Conservation (phyloP, 1,284 basidiomycete genomes). For the Puccinia sorghi region DNA sequence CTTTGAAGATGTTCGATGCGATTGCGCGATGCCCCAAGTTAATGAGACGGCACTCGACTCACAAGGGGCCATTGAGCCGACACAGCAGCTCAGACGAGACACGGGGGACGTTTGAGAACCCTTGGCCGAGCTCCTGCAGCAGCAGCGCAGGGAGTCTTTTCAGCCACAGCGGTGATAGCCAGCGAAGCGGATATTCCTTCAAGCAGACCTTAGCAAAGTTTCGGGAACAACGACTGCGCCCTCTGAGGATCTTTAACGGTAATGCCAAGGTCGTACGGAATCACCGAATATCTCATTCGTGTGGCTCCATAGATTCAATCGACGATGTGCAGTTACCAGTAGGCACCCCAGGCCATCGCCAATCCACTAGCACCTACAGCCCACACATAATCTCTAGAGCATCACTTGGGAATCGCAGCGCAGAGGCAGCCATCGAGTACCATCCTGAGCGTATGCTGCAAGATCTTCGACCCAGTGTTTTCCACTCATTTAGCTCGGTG, state of each 20-base stretch:
- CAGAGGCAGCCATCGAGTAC: neutral
- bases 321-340: neutral
- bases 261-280: neutral
- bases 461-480: neutral
- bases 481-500: neutral
- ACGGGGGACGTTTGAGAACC: neutral
- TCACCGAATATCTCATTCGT: neutral
- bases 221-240: constrained; percentile 4
- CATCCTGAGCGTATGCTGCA: neutral
- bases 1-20: neutral
- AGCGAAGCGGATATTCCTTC: neutral
- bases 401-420: neutral
- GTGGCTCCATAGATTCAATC: neutral
- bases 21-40: neutral
- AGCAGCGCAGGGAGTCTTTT: neutral
- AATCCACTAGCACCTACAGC: neutral
- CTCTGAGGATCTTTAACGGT: neutral
- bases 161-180: neutral
- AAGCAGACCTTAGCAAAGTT: neutral
- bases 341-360: neutral
- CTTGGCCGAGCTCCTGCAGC: neutral
- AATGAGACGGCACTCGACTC: neutral
- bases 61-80: neutral
- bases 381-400: neutral
- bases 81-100: neutral